A percentile compares a stretch with the other conserved stretches of the same genome.
Conservation (phyloP, 306 rosid species). For the Pterocarpus macrocarpus region DNA sequence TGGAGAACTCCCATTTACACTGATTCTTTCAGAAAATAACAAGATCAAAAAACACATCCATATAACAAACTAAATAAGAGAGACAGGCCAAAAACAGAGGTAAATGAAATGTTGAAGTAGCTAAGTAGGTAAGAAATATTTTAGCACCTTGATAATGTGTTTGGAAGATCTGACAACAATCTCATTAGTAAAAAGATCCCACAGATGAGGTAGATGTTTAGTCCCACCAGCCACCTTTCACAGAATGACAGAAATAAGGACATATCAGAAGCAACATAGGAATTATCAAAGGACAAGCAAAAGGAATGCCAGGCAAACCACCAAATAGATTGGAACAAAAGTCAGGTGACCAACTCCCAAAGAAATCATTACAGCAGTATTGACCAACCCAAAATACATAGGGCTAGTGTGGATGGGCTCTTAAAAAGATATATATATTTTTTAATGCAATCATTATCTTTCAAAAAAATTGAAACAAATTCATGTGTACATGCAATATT, state of each 20-base stretch:
- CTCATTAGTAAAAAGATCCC: constrained; percentile 88
- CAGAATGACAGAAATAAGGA: constrained; percentile 33
- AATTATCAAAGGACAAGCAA: constrained; percentile 1
- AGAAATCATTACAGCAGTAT: constrained; percentile 22
- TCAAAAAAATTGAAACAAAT: no score
- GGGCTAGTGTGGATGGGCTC: no score
- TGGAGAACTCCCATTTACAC: not conserved
- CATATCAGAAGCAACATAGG: constrained; percentile 36
- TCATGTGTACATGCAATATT: no score
- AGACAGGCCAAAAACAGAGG: not conserved
- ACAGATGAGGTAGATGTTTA: constrained; percentile 78
- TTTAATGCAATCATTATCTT: no score
- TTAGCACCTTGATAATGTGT: constrained; percentile 80
- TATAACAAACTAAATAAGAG: not conserved
- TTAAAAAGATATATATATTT: no score
- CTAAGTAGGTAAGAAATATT: constrained; percentile 33
- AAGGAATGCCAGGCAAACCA: not conserved
- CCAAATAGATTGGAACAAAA: constrained; percentile 9
- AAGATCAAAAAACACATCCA: constrained; percentile 4
- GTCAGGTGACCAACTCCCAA: not conserved
- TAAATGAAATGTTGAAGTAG: constrained; percentile 4
- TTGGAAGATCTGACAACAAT: constrained; percentile 87
- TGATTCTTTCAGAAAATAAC: constrained; percentile 9
- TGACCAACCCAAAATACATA: not conserved
- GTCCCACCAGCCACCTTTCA: constrained; percentile 87